These are phyloP conservation scores for Scleromitrula shiraiana DNA, from an alignment of 2,329 filamentous ascomycete species.

Conservation along the genomic window DNA sequence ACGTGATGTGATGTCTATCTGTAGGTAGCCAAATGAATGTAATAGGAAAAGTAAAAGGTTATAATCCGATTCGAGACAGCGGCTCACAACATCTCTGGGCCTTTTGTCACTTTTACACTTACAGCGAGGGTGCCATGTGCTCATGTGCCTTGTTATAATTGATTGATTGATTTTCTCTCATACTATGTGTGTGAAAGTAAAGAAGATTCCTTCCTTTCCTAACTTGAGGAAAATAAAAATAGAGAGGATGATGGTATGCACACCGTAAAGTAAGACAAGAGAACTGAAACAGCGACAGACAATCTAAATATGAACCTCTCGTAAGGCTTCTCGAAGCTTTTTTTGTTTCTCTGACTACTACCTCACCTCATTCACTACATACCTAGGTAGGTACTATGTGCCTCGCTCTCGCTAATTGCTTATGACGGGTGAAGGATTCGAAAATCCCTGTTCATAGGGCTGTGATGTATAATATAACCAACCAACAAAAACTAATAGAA, in stretches of 20 bases:
- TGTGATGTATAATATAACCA: not conserved
- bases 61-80: conserved; percentile 23
- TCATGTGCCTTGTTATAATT: not conserved
- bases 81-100: conserved; percentile 21
- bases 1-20: no score
- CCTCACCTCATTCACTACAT: no score
- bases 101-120: no score
- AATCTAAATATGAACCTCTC: no score
- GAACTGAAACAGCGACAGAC: no score
- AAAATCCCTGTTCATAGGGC: conserved; percentile 4
- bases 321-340: conserved; percentile 11
- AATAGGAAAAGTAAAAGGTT: conserved; percentile 18
- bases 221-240: no score
- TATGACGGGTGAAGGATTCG: conserved; percentile 1
- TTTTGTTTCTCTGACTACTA: not conserved
- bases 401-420: not conserved
- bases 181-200: not conserved
- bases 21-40: conserved; percentile 3
- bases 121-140: conserved; percentile 21
- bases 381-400: no score
- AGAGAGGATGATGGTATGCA: no score
- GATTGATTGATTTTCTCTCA: not conserved
- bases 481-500: not conserved
- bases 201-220: no score
- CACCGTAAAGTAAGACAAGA: no score